These are phyloP conservation scores for Entophlyctis luteolus DNA, from an alignment of 192 early-diverging fungal species.

Conservation along the genomic window DNA sequence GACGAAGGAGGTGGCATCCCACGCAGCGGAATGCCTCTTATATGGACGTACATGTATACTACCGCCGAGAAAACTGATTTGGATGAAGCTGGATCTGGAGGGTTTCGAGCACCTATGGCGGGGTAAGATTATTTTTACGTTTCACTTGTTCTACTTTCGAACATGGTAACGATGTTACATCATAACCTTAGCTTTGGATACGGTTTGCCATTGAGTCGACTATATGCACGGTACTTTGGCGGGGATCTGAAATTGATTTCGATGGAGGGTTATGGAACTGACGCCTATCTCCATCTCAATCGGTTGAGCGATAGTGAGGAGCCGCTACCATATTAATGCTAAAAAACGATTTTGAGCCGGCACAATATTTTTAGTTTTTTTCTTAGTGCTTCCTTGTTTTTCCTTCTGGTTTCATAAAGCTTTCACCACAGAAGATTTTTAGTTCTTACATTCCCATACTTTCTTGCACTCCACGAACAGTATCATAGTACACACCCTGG, in stretches of 20 bases:
- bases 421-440: too few relatives aligned
- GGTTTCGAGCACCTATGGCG: slow-evolving; percentile 53
- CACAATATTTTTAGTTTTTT: not conserved
- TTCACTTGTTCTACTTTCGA: not conserved
- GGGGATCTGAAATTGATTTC: slow-evolving; percentile 89
- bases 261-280: slow-evolving; percentile 92
- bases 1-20: slow-evolving; percentile 96
- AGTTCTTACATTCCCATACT: too few relatives aligned
- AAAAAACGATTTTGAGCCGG: too few relatives aligned
- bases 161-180: too few relatives aligned
- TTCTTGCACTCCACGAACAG: too few relatives aligned
- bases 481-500: too few relatives aligned
- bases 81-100: slow-evolving; percentile 22
- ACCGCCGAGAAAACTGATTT: slow-evolving; percentile 48
- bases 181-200: slow-evolving; percentile 80
- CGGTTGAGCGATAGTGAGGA: slow-evolving; percentile 86
- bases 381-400: too few relatives aligned
- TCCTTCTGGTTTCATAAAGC: too few relatives aligned
- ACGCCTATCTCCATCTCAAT: slow-evolving; percentile 91
- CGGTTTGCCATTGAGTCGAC: slow-evolving; percentile 82
- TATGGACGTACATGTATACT: slow-evolving; percentile 91
- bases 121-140: slow-evolving; percentile 32
- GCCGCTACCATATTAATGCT: slow-evolving; percentile 48
- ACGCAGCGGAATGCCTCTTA: slow-evolving; percentile 77
- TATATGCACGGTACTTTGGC: slow-evolving; percentile 95